These are phyloP conservation scores for Aspergillus kassunensis DNA, from an alignment of 495 filamentous ascomycete species.

Conservation along the genomic window DNA sequence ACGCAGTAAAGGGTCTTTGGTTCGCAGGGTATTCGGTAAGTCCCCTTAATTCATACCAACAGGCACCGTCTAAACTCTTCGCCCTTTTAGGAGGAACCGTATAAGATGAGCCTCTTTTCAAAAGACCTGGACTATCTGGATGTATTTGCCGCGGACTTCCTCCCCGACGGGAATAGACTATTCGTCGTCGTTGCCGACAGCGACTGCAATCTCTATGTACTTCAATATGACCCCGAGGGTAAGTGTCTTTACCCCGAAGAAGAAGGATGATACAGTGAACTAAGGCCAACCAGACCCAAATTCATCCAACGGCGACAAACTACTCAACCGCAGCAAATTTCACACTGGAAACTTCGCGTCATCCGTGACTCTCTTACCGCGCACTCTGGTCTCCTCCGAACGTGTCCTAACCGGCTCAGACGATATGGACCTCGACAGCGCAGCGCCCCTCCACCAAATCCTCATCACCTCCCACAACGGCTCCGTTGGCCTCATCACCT, in stretches of 20 bases:
- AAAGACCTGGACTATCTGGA: slow-evolving; percentile 75
- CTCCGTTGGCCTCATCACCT: slow-evolving; percentile 67
- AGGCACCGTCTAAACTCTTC: not conserved
- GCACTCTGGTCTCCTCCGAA: slow-evolving; percentile 48
- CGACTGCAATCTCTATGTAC: slow-evolving; percentile 77
- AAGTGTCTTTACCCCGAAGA: slow-evolving; percentile 17
- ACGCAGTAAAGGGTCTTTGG: slow-evolving; percentile 91
- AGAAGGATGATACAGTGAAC: not conserved
- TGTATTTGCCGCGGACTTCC: slow-evolving; percentile 77
- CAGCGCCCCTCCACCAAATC: slow-evolving; percentile 46
- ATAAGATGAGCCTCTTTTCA: slow-evolving; percentile 90
- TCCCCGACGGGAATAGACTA: slow-evolving; percentile 79
- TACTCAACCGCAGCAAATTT: slow-evolving; percentile 84
- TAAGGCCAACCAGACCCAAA: slow-evolving; percentile 67
- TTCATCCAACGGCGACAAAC: slow-evolving; percentile 80
- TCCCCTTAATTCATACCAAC: not conserved
- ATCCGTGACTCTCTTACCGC: slow-evolving; percentile 70
- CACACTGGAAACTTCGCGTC: slow-evolving; percentile 75
- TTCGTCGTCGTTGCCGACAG: slow-evolving; percentile 80
- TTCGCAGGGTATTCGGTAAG: slow-evolving; percentile 84
- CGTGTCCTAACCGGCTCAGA: slow-evolving; percentile 28
- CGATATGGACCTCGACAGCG: slow-evolving; percentile 38
- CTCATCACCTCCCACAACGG: slow-evolving; percentile 72
- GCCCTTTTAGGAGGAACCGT: slow-evolving; percentile 68
- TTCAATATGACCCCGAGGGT: slow-evolving; percentile 94